A percentile compares a stretch with the other conserved stretches of the same genome.
These are phyloP conservation scores for Micractinium conductrix DNA, from an alignment of 139 green algal genomes.

Conservation along the genomic window DNA sequence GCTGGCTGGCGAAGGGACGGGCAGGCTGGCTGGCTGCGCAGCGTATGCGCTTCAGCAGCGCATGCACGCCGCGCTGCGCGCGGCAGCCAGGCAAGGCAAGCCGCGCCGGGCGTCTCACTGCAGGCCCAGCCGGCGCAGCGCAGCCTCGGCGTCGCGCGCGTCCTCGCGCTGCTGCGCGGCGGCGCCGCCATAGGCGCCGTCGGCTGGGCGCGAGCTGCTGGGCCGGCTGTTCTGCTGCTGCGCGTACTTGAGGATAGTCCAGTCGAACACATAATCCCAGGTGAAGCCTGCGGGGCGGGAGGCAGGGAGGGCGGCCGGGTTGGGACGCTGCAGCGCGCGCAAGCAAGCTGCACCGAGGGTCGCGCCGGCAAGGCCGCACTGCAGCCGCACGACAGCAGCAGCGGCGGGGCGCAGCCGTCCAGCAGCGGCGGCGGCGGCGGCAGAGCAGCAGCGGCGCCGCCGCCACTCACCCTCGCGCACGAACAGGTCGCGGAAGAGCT, in stretches of 20 bases:
- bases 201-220: conserved; percentile 10
- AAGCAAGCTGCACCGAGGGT: too few relatives aligned
- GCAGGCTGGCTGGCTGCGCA: too few relatives aligned
- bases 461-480: conserved; percentile 83
- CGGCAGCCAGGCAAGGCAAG: too few relatives aligned
- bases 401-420: too few relatives aligned
- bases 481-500: conserved; percentile 99
- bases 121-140: conserved; percentile 44
- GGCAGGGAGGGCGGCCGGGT: too few relatives aligned
- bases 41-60: too few relatives aligned
- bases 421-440: too few relatives aligned
- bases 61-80: background rate
- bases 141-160: conserved; percentile 39
- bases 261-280: conserved; percentile 99
- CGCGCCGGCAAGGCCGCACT: too few relatives aligned
- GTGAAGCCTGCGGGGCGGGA: conserved; percentile 82
- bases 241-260: conserved; percentile 98
- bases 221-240: conserved; percentile 57
- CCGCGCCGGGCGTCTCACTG: conserved; percentile 5
- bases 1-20: too few relatives aligned
- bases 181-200: background rate
- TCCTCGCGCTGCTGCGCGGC: background rate
- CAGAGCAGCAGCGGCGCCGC: background rate
- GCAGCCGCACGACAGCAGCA: too few relatives aligned
- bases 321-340: too few relatives aligned